A percentile compares a stretch with the other conserved stretches of the same genome.
These are phyloP conservation scores for Penicillium olsonii DNA, from an alignment of 2,329 filamentous ascomycete species.

Conservation along the genomic window DNA sequence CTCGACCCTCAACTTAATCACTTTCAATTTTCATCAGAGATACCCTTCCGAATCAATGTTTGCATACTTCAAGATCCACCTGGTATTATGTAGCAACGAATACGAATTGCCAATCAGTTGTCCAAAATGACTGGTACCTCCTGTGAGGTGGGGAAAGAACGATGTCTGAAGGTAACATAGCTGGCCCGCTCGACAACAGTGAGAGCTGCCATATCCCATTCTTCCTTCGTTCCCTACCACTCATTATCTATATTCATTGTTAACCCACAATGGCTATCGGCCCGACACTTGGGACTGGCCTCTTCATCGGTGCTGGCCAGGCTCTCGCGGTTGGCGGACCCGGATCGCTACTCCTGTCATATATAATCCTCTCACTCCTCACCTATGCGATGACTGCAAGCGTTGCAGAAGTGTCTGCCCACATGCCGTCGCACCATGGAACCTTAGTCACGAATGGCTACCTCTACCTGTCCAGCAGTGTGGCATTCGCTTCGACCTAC, in stretches of 20 bases:
- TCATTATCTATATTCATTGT: conserved; percentile 22
- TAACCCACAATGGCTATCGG: conserved; percentile 53
- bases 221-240: background rate
- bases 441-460: conserved; percentile 44
- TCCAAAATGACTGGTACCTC: background rate
- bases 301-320: conserved; percentile 57
- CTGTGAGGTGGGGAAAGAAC: conserved; percentile 13
- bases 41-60: conserved; percentile 21
- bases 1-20: background rate
- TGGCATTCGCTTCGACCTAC: conserved; percentile 42
- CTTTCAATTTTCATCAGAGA: conserved; percentile 17
- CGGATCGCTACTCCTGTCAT: conserved; percentile 54
- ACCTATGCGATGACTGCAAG: conserved; percentile 52
- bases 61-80: background rate
- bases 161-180: conserved; percentile 2
- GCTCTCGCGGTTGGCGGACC: conserved; percentile 56
- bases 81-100: background rate
- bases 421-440: conserved; percentile 40
- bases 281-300: conserved; percentile 58
- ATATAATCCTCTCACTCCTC: conserved; percentile 50
- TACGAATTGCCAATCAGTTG: background rate
- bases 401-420: conserved; percentile 41
- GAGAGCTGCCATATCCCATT: background rate
- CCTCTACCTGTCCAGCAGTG: conserved; percentile 40
- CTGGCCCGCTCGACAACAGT: background rate